These are phyloP conservation scores for Petrea volubilis DNA, from an alignment of 257 asterid species.

Conservation along the genomic window DNA sequence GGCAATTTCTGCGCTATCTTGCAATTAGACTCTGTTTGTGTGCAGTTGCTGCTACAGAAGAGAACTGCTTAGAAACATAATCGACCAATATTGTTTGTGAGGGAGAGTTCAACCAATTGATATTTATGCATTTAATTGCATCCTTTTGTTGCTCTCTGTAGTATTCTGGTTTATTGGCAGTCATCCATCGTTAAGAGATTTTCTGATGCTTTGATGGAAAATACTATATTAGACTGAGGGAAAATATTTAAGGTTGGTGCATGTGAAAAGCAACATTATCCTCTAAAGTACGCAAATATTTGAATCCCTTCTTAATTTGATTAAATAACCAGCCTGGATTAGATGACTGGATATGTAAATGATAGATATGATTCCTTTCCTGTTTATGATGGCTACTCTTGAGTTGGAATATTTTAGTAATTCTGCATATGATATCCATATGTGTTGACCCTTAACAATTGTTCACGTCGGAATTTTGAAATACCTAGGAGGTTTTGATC, in stretches of 20 bases:
- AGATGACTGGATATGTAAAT: too few relatives aligned
- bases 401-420: not conserved
- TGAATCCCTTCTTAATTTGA: not conserved
- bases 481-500: not conserved
- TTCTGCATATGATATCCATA: not conserved
- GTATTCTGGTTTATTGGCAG: not conserved
- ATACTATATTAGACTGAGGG: too few relatives aligned
- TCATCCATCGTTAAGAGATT: not conserved
- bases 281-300: not conserved
- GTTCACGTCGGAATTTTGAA: not conserved
- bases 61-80: not conserved
- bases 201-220: not conserved
- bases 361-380: not conserved
- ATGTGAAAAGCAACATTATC: not conserved
- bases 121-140: not conserved
- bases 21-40: not conserved
- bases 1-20: conserved; percentile 3
- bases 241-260: not conserved
- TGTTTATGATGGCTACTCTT: not conserved
- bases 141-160: not conserved
- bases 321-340: not conserved
- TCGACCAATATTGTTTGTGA: not conserved
- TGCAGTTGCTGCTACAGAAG: not conserved
- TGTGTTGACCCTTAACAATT: not conserved
- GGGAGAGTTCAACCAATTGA: not conserved